Base-by-base conservation (phyloP, 2,329 filamentous ascomycete genomes). In the Neonectria sp. region DNA sequence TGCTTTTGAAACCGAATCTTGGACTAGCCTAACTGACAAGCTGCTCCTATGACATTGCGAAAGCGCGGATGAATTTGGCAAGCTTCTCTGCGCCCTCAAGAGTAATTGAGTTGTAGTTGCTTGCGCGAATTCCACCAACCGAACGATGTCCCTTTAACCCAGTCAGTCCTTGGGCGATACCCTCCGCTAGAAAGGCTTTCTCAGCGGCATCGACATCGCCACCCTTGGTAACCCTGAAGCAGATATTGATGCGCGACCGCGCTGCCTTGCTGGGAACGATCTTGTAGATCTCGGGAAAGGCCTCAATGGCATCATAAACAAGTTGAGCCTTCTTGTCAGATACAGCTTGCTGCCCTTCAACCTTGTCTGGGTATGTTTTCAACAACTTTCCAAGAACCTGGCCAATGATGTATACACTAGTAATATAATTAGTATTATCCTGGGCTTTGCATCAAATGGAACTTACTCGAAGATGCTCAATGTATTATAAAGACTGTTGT, bases 401-500 rank as follows among this genome's bases (percentile, higher is more conserved):
- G 21, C 95, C 95, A 17, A 94, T 93, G 60, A 98, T 89, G 84
- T 92, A 98, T 37, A 98, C 93, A 79, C 95, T 90, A 61, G 46
- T 21, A n/a, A 13, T 75, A 46, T 74, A 9, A 49, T 71, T 29
- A 62, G 52, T 12, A 13, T 51, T 46, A 21, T 21, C 21, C 21
- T 21, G 21, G 21, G 6, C 11, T 15, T 27, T 27, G 13, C 12
- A 25, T 12, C 12, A 12, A 5, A n/a, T 29, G 4, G 8, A 6
- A 82, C 87, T 77, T 80, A 90, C 89, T 90, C 95, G 76, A 98
- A 97, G 76, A 98, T 97, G 76, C 94, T 95, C 13, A 98, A 85
- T 0, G 95, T 98, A 82, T 98, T 98, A 85, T 98, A 98, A 29
- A 98, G 87, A 74, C 93, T 96, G 84, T 97, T 96, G 84, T 97